Percentiles rank a stretch among this genome's conserved stretches.
These are phyloP conservation scores for Hypoxylon sp. DNA, from an alignment of 2,329 filamentous ascomycete genomes.

Conservation along the genomic window DNA sequence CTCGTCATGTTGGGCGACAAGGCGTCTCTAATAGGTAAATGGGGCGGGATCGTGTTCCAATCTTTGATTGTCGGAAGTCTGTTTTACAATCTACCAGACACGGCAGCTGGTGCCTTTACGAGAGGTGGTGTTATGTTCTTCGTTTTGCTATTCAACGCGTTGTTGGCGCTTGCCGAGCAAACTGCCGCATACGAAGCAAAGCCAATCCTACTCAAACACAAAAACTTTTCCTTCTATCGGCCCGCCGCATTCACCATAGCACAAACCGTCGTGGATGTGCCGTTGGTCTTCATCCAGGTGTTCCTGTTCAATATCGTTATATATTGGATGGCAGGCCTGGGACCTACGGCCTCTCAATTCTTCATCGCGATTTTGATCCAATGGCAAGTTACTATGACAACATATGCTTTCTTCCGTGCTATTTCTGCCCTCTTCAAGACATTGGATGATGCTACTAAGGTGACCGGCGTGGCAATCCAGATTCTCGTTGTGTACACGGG, in stretches of 20 bases:
- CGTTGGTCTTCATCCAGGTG: constrained; percentile 65
- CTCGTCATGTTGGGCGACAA: constrained; percentile 49
- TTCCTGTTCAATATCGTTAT: constrained; percentile 67
- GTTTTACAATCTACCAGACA: constrained; percentile 45
- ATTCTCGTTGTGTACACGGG: constrained; percentile 45
- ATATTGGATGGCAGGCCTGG: constrained; percentile 67
- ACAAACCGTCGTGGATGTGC: constrained; percentile 54
- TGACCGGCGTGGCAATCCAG: constrained; percentile 43
- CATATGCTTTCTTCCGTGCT: constrained; percentile 62
- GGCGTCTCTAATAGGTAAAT: constrained; percentile 47
- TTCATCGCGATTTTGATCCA: constrained; percentile 67
- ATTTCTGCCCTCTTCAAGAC: constrained; percentile 59
- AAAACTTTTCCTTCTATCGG: constrained; percentile 74
- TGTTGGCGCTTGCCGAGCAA: constrained; percentile 68
- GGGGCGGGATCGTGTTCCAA: constrained; percentile 48
- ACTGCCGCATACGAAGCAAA: constrained; percentile 68
- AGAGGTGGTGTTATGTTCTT: constrained; percentile 70
- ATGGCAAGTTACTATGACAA: constrained; percentile 62
- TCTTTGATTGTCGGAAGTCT: constrained; percentile 47
- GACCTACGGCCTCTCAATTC: constrained; percentile 66
- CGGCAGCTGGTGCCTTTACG: constrained; percentile 62
- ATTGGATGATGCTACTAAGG: constrained; percentile 53
- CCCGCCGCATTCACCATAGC: constrained; percentile 63
- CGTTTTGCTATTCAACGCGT: constrained; percentile 68
- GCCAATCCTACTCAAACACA: constrained; percentile 75